Conservation (phyloP, 2,329 filamentous ascomycete species). For the Cadophora luteo-olivacea region DNA sequence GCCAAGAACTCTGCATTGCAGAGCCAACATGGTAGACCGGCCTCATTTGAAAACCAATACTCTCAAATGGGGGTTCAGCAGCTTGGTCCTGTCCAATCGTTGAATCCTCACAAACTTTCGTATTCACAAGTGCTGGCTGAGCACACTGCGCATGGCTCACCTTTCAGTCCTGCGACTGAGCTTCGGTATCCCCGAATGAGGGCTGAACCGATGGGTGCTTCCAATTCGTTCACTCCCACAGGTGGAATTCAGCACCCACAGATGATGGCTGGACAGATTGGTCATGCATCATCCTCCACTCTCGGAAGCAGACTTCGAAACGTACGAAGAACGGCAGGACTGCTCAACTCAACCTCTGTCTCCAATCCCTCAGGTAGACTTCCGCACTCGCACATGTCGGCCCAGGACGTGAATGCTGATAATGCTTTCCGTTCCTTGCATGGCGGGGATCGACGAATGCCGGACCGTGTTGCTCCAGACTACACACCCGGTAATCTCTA, state of each 20-base stretch:
- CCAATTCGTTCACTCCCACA: no score
- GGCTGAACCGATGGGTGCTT: no score
- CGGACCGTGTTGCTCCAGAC: neutral
- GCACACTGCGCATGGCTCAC: no score
- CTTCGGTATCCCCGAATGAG: no score
- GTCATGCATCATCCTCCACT: no score
- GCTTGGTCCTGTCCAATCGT: neutral
- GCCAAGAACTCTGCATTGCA: neutral
- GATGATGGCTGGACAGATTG: neutral
- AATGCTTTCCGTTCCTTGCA: neutral
- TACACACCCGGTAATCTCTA: neutral
- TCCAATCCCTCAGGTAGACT: neutral
- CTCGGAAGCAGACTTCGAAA: no score
- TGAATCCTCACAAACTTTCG: neutral
- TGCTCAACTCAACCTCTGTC: neutral
- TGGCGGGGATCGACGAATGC: no score
- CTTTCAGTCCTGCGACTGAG: no score
- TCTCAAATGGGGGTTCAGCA: neutral
- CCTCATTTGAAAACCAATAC: neutral
- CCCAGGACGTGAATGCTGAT: neutral
- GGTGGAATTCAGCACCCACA: neutral
- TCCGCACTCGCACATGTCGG: neutral
- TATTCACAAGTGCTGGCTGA: no score
- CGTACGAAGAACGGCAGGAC: no score
- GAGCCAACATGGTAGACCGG: neutral